These are phyloP conservation scores for Mycena epipterygia DNA, from an alignment of 768 basidiomycete species.

Conservation along the genomic window DNA sequence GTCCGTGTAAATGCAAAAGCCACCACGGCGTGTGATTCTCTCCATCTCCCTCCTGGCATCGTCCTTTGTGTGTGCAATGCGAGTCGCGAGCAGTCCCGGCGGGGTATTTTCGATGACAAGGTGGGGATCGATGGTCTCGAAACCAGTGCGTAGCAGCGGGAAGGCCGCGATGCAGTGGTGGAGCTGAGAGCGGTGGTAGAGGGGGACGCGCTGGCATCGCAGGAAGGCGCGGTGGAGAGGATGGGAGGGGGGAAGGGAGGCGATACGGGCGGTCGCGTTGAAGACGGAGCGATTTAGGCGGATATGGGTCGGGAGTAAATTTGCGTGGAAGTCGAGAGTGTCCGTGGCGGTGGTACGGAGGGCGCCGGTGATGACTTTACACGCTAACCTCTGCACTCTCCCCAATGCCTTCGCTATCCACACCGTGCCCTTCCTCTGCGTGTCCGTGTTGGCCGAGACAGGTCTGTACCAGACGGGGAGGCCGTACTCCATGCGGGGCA, in stretches of 20 bases:
- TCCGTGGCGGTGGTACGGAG: neutral
- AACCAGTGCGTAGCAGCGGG: neutral
- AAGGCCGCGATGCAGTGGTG: neutral
- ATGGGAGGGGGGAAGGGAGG: neutral
- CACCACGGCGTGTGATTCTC: too few species aligned
- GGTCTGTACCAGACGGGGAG: neutral
- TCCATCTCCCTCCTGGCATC: too few species aligned
- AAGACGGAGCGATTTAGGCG: too few species aligned
- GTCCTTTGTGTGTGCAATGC: too few species aligned
- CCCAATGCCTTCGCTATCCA: neutral
- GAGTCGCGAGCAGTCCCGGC: too few species aligned
- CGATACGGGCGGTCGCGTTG: too few species aligned
- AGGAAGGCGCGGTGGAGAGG: neutral
- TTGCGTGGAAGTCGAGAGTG: neutral
- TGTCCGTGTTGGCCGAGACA: neutral
- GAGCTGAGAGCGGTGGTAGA: neutral
- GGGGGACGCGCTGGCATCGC: neutral
- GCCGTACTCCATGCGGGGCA: neutral
- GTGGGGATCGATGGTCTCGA: too few species aligned
- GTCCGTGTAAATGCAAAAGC: too few species aligned
- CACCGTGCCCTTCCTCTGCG: neutral
- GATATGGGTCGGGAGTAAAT: neutral
- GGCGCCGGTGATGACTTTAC: neutral
- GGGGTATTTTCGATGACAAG: too few species aligned
- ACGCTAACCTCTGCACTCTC: neutral